Conservation (phyloP, 2,329 filamentous ascomycete species). For the Aureobasidium sp. region DNA sequence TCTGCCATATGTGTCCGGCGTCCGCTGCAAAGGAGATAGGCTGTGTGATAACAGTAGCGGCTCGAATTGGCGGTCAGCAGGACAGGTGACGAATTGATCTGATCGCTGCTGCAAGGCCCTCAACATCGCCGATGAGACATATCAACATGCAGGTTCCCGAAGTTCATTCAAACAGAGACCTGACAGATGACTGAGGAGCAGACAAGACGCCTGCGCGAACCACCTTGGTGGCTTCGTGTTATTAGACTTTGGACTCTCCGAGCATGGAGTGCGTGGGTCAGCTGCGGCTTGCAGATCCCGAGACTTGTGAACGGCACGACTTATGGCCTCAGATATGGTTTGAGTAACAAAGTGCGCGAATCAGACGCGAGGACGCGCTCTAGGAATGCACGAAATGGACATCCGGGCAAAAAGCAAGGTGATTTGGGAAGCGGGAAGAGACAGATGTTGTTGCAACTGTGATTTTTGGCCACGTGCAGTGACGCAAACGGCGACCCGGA, state of each 20-base stretch:
- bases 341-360: constrained; percentile 7
- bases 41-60: neutral
- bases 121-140: neutral
- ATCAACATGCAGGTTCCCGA: neutral
- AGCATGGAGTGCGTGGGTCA: neutral
- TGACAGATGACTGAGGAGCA: neutral
- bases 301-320: neutral
- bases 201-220: neutral
- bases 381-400: neutral
- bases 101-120: constrained; percentile 5
- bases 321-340: neutral
- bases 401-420: neutral
- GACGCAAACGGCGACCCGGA: neutral
- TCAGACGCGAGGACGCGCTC: constrained; percentile 5
- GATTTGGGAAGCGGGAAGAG: neutral
- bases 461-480: neutral
- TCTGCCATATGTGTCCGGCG: neutral
- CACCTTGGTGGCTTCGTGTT: neutral
- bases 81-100: neutral
- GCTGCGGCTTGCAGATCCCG: neutral
- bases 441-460: neutral
- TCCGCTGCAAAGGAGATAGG: neutral
- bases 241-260: neutral
- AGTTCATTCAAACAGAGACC: neutral
- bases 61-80: constrained; percentile 3